Conservation (phyloP, 2,329 filamentous ascomycete genomes). For the Xylariaceae sp. region DNA sequence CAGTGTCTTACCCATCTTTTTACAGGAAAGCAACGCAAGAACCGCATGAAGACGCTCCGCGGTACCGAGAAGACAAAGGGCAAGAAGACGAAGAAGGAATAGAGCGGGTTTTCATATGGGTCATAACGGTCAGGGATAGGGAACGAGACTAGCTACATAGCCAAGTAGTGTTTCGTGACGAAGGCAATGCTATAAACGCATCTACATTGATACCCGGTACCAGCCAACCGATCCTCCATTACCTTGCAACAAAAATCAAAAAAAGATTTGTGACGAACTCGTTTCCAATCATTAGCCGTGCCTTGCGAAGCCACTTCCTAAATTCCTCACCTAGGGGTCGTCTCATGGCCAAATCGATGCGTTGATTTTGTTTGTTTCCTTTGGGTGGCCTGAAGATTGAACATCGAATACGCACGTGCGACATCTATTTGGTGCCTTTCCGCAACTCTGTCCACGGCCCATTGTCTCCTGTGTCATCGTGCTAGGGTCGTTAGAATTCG, state of each 20-base stretch:
- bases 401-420: too few species aligned
- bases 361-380: not conserved
- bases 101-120: slow-evolving; percentile 38
- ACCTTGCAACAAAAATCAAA: slow-evolving; percentile 12
- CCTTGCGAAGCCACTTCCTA: not conserved
- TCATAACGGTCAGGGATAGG: slow-evolving; percentile 30
- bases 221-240: slow-evolving; percentile 17
- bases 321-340: too few species aligned
- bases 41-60: slow-evolving; percentile 98
- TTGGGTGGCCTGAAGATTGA: too few species aligned
- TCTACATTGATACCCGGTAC: slow-evolving; percentile 31
- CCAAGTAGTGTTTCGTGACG: slow-evolving; percentile 30
- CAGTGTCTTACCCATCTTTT: slow-evolving; percentile 19
- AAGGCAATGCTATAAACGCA: slow-evolving; percentile 30
- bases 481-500: not conserved
- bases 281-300: slow-evolving; percentile 8
- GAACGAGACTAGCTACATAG: slow-evolving; percentile 31
- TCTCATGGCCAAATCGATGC: not conserved
- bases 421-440: too few species aligned
- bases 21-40: slow-evolving; percentile 98
- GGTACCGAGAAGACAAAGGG: slow-evolving; percentile 99
- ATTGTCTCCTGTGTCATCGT: not conserved
- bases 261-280: slow-evolving; percentile 21
- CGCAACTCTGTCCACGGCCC: too few species aligned
- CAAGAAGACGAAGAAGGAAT: slow-evolving; percentile 88